Base-by-base conservation (phyloP, 371 early-diverging fungal species). In the Coemansia sp. region DNA sequence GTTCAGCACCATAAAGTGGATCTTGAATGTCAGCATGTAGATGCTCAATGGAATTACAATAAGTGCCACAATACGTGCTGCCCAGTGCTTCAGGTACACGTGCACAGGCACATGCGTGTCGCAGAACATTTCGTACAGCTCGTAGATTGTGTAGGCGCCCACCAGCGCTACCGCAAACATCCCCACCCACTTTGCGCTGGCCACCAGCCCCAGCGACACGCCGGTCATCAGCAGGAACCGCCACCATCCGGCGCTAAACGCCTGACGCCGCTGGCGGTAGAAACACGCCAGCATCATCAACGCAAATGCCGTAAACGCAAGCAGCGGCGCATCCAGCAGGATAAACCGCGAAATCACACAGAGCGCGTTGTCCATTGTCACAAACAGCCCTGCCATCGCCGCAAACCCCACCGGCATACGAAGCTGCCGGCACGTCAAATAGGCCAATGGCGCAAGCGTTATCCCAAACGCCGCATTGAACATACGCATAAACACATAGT, bases 151-250 rank as follows among this genome's bases (percentile, higher is more conserved):
- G 76, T 93, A 89, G 80, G 95, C 56, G n/a, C 99, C 99, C 39
- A 98, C 98, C 26, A 96, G 80, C 4, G 97, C 94, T 3, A 94
- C 92, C 18, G 91, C 91, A 81, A 99, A 95, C 56, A 99, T 82
- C 4, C 99, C 99, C 39, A 99, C 98, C 99, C 99, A 99, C 79
- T 99, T 99, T 14, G 99, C 89, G 83, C 98, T 97, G 13, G 88
- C 77, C 27, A 91, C 95, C 62, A 91, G 84, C 21, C 99, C 99
- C 37, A 99, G 79, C 10, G 92, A 89, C 5, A 92, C 66, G 42
- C 99, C 99, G 1, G 97, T 92, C 51, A 89, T 73, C 1, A 88
- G 63, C 55, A 99, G 78, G 90, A 94, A 94, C 5, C 84, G 52
- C 87, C 88, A 96, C 98, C 97, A 97, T 56, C 88, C 85, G 0